Percentiles rank a stretch among this genome's conserved stretches.
Evolutionary conservation across 208 protist genomes (phyloP).

Genomic region (Acanthamoeba triangularis): DNA sequence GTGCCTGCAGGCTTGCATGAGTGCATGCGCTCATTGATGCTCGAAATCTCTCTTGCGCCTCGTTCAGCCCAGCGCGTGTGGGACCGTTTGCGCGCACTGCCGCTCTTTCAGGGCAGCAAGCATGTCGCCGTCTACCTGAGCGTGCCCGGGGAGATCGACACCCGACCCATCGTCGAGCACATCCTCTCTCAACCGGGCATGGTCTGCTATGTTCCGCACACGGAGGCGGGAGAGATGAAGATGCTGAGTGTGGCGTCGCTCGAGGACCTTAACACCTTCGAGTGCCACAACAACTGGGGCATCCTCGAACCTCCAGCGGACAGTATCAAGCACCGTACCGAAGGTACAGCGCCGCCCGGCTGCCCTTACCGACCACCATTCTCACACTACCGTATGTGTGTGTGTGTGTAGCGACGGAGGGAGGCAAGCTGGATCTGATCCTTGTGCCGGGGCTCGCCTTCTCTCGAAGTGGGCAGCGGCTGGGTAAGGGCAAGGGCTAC

Average conservation of each 20-base stretch:
- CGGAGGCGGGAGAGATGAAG: background rate
- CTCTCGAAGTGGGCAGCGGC: background rate
- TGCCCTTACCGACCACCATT: background rate
- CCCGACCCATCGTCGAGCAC: background rate
- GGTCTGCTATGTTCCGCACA: conserved; percentile 17
- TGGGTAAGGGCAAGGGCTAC: conserved; percentile 14
- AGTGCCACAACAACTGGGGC: conserved; percentile 29
- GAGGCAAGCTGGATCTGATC: background rate
- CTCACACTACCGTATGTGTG: no score
- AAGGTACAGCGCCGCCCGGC: background rate
- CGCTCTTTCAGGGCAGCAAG: background rate
- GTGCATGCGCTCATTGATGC: background rate
- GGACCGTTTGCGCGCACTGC: background rate
- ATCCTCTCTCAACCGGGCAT: background rate
- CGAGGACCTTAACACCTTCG: background rate
- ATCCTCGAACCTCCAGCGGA: conserved; percentile 1
- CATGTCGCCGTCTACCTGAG: background rate
- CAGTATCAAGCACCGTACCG: background rate
- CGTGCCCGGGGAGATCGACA: conserved; percentile 20
- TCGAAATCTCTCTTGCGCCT: background rate
- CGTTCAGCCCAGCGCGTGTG: background rate
- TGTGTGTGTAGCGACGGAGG: background rate
- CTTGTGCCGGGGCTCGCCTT: conserved; percentile 19
- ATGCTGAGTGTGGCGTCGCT: conserved; percentile 17
- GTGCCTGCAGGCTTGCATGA: background rate